These are phyloP conservation scores for Soucietia sequanensis DNA, from an alignment of 805 yeast species.

Conservation along the genomic window DNA sequence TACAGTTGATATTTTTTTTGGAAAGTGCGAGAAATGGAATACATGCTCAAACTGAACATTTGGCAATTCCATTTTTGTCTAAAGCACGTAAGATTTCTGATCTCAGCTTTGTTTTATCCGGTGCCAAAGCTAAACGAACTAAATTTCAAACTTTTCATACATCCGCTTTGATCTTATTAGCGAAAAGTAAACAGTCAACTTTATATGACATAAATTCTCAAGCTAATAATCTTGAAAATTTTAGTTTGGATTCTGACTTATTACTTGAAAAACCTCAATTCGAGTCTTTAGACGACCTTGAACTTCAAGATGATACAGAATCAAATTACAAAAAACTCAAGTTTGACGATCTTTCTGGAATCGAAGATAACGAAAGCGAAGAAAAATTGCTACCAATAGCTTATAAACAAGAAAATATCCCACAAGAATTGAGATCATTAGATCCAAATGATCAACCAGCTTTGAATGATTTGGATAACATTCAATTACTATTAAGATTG, in stretches of 20 bases:
- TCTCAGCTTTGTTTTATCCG: constrained; percentile 69
- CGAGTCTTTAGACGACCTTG: constrained; percentile 55
- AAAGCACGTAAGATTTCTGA: constrained; percentile 60
- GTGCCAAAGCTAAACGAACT: constrained; percentile 86
- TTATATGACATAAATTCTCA: constrained; percentile 19
- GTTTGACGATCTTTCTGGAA: constrained; percentile 33
- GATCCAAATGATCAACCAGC: constrained; percentile 86
- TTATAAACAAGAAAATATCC: constrained; percentile 59
- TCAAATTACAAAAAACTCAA: constrained; percentile 36
- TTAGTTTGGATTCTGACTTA: constrained; percentile 70
- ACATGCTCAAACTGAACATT: constrained; percentile 62
- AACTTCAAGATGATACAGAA: constrained; percentile 32
- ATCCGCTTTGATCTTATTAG: constrained; percentile 74
- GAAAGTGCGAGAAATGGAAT: constrained; percentile 68
- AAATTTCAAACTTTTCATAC: constrained; percentile 73
- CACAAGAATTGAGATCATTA: constrained; percentile 46
- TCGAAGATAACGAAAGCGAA: constrained; percentile 15
- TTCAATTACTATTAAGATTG: constrained; percentile 71
- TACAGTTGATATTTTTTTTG: constrained; percentile 52
- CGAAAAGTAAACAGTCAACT: constrained; percentile 45
- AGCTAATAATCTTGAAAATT: constrained; percentile 48
- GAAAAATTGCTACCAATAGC: constrained; percentile 62
- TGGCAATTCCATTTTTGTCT: constrained; percentile 52
- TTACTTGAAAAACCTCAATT: constrained; percentile 73
- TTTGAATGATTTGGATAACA: constrained; percentile 63